Evolutionary conservation across 306 rosid genomes (phyloP), one percentile per base, ranked within the genome.

Genomic region (Prunus mume): DNA sequence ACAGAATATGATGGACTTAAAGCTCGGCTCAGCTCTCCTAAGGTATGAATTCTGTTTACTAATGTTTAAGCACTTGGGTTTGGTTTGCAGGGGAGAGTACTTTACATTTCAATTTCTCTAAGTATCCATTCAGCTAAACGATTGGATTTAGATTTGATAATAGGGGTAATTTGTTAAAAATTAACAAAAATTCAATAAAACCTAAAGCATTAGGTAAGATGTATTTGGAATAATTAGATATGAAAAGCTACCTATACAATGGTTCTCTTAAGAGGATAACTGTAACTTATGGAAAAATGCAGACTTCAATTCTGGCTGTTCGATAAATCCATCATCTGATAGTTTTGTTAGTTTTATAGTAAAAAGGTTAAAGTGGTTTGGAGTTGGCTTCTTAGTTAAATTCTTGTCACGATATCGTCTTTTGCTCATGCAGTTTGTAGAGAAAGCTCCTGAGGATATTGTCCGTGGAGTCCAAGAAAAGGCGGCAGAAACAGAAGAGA

Each of bases 401-500:
- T 22, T 22, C 24, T 22, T 22, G 24, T 22, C 24, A 22, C 24
- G 19, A 49, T 69, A 74, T 81, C 57, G 74, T 2, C 56, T 61
- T 72, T 72, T 45, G 74, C 28, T 60, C 56, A 50, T 82, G 82
- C 89, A 94, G 98, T 94, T 94, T 80, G 91, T 90, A 65, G 90
- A 90, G 86, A 94, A 86, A 81, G 98, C 98, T 61, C 98, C 98
- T 0, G 91, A 81, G 60, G 86, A 88, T n/a, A 83, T 94, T 62
- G 97, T 94, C 55, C 87, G 80, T 25, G 91, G 91, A 50, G 96
- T 90, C 60, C 87, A 56, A 80, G 96, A 94, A 85, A 91, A 91
- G 78, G 97, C 91, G 3, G 86, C 89, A 19, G 97, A 91, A 90
- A 85, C 91, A 18, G 87, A 91, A 80, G 98, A 91, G 82, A 94